Percentiles rank a stretch among this genome's conserved stretches.
Evolutionary conservation across 768 basidiomycete species (phyloP).

Genomic region (Pholiota conissans): DNA sequence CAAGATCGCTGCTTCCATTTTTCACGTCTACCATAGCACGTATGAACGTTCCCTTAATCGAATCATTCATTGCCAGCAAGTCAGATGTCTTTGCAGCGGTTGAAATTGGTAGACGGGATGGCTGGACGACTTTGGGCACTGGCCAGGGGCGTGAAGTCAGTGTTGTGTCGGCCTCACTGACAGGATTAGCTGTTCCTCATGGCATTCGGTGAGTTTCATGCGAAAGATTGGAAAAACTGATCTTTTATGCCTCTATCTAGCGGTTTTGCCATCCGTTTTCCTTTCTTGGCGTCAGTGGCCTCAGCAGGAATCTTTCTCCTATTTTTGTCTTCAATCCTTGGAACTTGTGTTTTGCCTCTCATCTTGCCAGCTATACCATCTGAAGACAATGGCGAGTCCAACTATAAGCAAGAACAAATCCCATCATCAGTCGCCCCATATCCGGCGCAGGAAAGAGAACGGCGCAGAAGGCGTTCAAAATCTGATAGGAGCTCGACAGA

Average conservation of each 20-base stretch:
- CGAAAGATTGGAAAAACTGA: too few species aligned
- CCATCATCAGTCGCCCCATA: not conserved
- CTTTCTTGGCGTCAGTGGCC: constrained; percentile 51
- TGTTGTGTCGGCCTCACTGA: constrained; percentile 60
- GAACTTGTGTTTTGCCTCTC: constrained; percentile 48
- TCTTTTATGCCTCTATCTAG: constrained; percentile 34
- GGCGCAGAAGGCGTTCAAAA: constrained; percentile 23
- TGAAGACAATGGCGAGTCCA: constrained; percentile 14
- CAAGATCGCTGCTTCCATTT: constrained; percentile 39
- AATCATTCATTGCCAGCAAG: constrained; percentile 48
- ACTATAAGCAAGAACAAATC: not conserved
- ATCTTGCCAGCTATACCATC: constrained; percentile 9
- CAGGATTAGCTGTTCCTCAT: constrained; percentile 60
- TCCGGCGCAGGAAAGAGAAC: constrained; percentile 6
- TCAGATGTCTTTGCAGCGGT: constrained; percentile 55
- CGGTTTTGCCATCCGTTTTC: constrained; percentile 70
- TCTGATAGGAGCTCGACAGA: constrained; percentile 23
- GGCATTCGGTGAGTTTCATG: constrained; percentile 75
- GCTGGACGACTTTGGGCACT: constrained; percentile 66
- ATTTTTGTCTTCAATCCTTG: constrained; percentile 46
- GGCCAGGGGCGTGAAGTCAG: constrained; percentile 76
- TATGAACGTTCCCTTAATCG: constrained; percentile 58
- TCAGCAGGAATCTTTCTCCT: constrained; percentile 47
- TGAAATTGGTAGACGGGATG: constrained; percentile 73
- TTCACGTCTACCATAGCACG: constrained; percentile 39